These are phyloP conservation scores for Coemansia sp. DNA, from an alignment of 192 early-diverging fungal species.

Conservation along the genomic window DNA sequence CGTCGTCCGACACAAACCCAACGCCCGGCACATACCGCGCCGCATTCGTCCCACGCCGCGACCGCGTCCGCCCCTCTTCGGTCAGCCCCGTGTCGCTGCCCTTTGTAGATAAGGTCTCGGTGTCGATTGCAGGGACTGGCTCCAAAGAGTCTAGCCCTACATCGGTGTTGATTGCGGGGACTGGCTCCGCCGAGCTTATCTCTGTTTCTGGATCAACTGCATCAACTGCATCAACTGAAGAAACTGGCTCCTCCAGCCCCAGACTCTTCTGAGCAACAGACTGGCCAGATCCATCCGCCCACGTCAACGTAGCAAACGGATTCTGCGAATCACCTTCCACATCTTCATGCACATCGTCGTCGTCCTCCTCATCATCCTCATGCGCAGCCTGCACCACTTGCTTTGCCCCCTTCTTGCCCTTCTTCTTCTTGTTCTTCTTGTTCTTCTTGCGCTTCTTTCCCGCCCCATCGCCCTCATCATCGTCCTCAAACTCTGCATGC, in stretches of 20 bases:
- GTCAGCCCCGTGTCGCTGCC: not conserved
- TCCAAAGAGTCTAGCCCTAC: too few species aligned
- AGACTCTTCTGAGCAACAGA: too few species aligned
- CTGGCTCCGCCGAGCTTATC: too few species aligned
- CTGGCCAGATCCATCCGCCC: slow-evolving; percentile 6
- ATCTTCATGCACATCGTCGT: slow-evolving; percentile 4
- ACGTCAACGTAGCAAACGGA: slow-evolving; percentile 40
- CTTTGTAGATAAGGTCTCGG: too few species aligned
- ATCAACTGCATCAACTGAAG: too few species aligned
- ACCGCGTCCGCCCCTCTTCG: slow-evolving; percentile 10
- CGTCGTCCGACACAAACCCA: slow-evolving; percentile 50
- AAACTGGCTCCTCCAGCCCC: not conserved
- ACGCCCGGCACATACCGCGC: slow-evolving; percentile 53
- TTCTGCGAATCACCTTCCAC: slow-evolving; percentile 29
- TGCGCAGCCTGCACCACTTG: slow-evolving; percentile 2
- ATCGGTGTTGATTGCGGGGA: too few species aligned
- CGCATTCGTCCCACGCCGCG: slow-evolving; percentile 43
- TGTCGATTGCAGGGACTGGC: too few species aligned
- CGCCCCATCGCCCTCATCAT: slow-evolving; percentile 18
- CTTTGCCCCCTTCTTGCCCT: slow-evolving; percentile 20
- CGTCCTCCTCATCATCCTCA: slow-evolving; percentile 19
- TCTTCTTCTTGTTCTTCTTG: slow-evolving; percentile 53
- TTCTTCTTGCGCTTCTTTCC: slow-evolving; percentile 52
- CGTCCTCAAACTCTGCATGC: slow-evolving; percentile 1
- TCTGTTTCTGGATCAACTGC: too few species aligned